These are phyloP conservation scores for Pseudocercospora vitis DNA, from an alignment of 2,329 filamentous ascomycete genomes.

Conservation along the genomic window DNA sequence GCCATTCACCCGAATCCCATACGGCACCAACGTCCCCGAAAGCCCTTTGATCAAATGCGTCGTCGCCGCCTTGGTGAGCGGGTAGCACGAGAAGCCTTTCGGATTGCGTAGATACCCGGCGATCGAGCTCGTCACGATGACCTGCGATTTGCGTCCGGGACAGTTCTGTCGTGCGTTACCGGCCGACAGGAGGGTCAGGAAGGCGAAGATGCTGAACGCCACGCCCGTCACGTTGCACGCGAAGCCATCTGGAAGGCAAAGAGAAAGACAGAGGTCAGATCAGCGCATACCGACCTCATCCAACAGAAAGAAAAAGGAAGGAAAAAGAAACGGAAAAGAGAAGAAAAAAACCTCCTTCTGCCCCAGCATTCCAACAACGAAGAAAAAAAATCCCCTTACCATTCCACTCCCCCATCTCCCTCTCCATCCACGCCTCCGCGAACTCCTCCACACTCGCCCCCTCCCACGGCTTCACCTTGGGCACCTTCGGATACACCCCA, in stretches of 20 bases:
- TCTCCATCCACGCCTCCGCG: conserved; percentile 24
- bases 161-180: conserved; percentile 43
- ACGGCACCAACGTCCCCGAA: conserved; percentile 43
- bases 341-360: too few relatives aligned
- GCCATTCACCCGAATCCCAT: conserved; percentile 52
- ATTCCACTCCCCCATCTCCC: conserved; percentile 26
- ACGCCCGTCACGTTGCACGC: conserved; percentile 40
- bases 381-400: background rate
- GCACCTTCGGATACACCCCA: conserved; percentile 37
- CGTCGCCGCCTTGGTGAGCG: conserved; percentile 48
- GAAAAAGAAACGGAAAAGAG: too few relatives aligned
- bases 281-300: too few relatives aligned
- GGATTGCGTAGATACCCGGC: conserved; percentile 46
- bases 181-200: conserved; percentile 43
- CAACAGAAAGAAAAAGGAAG: too few relatives aligned
- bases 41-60: conserved; percentile 53
- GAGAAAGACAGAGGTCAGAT: background rate
- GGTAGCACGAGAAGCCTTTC: conserved; percentile 44
- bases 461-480: conserved; percentile 13
- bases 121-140: conserved; percentile 51
- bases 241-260: conserved; percentile 15
- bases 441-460: conserved; percentile 25
- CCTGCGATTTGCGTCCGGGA: conserved; percentile 40
- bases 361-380: background rate
- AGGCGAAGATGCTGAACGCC: conserved; percentile 44